These are phyloP conservation scores for Biscutella laevigata DNA, from an alignment of 441 rosid species.

Conservation along the genomic window DNA sequence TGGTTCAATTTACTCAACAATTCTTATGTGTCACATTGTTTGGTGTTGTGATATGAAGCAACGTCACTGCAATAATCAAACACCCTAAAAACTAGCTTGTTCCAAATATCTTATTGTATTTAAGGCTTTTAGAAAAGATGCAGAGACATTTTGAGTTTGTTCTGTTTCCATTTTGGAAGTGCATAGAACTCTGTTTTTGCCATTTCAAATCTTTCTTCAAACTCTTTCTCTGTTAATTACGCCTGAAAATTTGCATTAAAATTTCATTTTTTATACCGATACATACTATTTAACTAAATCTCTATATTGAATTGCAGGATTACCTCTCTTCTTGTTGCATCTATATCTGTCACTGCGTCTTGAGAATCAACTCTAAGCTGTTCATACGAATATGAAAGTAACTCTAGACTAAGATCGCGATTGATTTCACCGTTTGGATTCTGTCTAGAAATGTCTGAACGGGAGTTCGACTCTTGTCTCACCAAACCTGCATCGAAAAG, in stretches of 20 bases:
- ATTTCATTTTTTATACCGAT: too few relatives aligned
- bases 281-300: too few relatives aligned
- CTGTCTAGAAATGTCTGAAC: constrained; percentile 12
- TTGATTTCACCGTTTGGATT: constrained; percentile 25
- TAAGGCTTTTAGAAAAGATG: constrained; percentile 39
- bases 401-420: constrained; percentile 15
- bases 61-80: constrained; percentile 6
- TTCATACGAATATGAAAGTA: constrained; percentile 38
- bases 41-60: not conserved
- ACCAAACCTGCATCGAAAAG: constrained; percentile 33
- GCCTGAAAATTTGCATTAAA: constrained; percentile 33
- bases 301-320: not conserved
- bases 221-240: constrained; percentile 57
- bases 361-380: constrained; percentile 43
- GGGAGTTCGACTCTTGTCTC: constrained; percentile 21
- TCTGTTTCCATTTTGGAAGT: constrained; percentile 77
- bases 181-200: constrained; percentile 40
- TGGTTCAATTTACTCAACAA: not conserved
- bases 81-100: not conserved
- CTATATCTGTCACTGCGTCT: constrained; percentile 45
- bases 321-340: constrained; percentile 69
- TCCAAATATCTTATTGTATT: not conserved
- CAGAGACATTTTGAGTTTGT: constrained; percentile 63
- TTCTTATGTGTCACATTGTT: not conserved
- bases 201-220: constrained; percentile 54